These are phyloP conservation scores for Zanthoxylum bungeanum DNA, from an alignment of 345 rosid genomes.

Conservation along the genomic window DNA sequence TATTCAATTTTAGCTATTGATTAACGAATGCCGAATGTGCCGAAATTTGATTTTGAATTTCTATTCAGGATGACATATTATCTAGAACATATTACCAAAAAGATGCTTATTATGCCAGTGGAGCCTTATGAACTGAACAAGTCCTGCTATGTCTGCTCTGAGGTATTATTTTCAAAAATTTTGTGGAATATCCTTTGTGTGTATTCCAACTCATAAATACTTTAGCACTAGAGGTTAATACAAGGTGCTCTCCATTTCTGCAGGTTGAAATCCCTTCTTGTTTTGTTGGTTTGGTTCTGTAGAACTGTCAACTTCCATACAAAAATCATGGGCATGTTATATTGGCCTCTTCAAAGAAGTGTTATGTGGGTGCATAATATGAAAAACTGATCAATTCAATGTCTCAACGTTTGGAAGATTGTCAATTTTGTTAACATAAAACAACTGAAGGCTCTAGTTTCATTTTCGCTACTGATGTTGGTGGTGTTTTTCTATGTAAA, in stretches of 20 bases:
- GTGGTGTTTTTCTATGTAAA: neutral
- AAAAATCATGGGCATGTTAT: too few species aligned
- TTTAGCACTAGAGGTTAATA: constrained; percentile 76
- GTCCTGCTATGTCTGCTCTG: constrained; percentile 93
- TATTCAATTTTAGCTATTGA: neutral
- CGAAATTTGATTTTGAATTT: constrained; percentile 17
- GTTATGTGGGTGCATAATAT: neutral
- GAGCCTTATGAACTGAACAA: constrained; percentile 91
- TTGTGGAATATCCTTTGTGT: constrained; percentile 7
- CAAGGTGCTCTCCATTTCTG: constrained; percentile 53
- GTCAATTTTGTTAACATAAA: neutral
- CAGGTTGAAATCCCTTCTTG: too few species aligned
- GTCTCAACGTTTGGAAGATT: neutral
- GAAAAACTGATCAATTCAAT: neutral
- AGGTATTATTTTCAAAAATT: constrained; percentile 46
- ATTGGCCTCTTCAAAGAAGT: too few species aligned
- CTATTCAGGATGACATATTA: constrained; percentile 88
- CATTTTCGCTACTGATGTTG: neutral
- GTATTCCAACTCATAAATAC: constrained; percentile 34
- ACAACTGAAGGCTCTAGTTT: neutral
- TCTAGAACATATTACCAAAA: constrained; percentile 76
- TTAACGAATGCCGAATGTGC: constrained; percentile 1
- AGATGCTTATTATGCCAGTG: constrained; percentile 96
- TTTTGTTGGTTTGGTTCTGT: too few species aligned
- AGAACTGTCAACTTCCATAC: too few species aligned